Evolutionary conservation across 208 protist genomes (phyloP).

Genomic region (Leishmania tropica): DNA sequence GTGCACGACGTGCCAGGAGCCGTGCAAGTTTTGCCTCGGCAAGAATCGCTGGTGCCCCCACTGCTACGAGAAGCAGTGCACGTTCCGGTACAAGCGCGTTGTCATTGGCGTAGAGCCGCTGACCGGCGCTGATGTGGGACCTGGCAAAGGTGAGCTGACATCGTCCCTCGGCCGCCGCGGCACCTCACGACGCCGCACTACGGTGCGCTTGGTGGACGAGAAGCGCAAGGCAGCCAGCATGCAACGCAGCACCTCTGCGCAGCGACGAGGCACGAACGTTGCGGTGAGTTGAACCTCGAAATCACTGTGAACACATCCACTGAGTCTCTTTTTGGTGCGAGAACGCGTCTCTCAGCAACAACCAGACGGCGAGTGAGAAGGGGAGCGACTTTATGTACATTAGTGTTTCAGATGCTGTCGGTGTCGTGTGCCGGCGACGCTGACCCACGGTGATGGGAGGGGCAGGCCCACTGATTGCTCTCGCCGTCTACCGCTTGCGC

Average conservation of each 20-base stretch:
- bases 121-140: slow-evolving; percentile 22
- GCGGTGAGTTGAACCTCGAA: not conserved
- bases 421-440: no score
- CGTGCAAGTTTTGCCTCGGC: slow-evolving; percentile 75
- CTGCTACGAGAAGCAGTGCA: slow-evolving; percentile 86
- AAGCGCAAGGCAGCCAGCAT: not conserved
- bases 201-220: slow-evolving; percentile 23
- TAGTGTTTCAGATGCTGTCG: not conserved
- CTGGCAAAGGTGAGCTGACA: slow-evolving; percentile 8
- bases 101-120: slow-evolving; percentile 60
- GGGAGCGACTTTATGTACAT: not conserved
- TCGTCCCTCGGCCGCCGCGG: not conserved
- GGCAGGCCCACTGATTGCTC: not conserved
- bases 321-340: not conserved
- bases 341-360: not conserved
- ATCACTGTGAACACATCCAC: not conserved
- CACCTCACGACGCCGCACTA: slow-evolving; percentile 23
- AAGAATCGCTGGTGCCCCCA: slow-evolving; percentile 86
- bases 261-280: not conserved
- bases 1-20: slow-evolving; percentile 70
- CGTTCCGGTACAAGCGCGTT: slow-evolving; percentile 73
- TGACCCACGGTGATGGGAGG: not conserved
- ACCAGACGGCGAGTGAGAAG: not conserved
- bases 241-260: not conserved
- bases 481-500: not conserved